These are phyloP conservation scores for Paraurostyla sp. DNA, from an alignment of 73 alveolate species.

Conservation along the genomic window DNA sequence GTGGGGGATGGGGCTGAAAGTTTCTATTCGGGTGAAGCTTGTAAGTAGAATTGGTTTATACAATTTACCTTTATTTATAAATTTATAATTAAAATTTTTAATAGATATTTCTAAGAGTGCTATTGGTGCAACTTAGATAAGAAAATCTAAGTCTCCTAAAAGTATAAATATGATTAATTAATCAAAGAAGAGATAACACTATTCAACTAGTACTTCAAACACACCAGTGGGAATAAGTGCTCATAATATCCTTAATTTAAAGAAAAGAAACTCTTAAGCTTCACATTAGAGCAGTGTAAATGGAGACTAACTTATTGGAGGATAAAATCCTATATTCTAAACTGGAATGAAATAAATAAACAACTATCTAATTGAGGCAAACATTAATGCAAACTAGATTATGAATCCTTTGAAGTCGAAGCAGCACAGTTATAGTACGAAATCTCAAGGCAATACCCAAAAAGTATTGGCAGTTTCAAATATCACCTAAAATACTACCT, in stretches of 20 bases:
- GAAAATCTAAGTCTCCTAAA: no score
- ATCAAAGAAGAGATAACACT: neutral
- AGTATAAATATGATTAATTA: neutral
- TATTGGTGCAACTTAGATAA: no score
- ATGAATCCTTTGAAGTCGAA: neutral
- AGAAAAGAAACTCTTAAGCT: neutral
- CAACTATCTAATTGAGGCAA: conserved; percentile 11
- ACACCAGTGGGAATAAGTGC: neutral
- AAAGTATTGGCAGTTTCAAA: conserved; percentile 10
- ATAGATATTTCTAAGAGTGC: no score
- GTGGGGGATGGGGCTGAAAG: conserved; percentile 7
- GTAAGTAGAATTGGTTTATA: no score
- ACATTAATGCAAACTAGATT: neutral
- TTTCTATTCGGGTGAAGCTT: neutral
- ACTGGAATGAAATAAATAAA: neutral
- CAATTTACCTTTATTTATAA: no score
- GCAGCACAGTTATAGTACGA: neutral
- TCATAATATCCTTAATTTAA: neutral
- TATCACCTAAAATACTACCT: neutral
- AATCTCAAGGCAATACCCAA: neutral
- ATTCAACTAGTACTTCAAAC: neutral
- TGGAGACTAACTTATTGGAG: no score
- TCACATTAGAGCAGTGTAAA: no score
- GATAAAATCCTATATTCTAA: neutral
- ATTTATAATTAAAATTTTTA: no score